Conservation (phyloP, 2,329 filamentous ascomycete genomes). For the Botrytis porri region DNA sequence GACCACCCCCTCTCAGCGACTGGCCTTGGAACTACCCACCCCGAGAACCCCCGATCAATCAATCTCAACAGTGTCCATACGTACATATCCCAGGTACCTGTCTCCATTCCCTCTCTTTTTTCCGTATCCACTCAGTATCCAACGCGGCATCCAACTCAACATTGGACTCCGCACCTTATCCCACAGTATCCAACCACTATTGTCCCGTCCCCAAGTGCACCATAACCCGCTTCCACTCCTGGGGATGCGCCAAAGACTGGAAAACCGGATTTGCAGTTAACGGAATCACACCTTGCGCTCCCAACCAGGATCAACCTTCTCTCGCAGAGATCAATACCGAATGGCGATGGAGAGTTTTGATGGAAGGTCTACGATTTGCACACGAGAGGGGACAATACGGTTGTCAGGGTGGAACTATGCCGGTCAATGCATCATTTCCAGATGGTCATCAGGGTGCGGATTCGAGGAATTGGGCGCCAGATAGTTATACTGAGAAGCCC, state of each 20-base stretch:
- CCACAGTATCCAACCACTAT: neutral
- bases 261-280: slow-evolving; percentile 1
- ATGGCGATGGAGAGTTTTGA: slow-evolving; percentile 8
- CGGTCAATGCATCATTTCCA: neutral
- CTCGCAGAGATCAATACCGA: neutral
- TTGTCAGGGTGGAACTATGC: neutral
- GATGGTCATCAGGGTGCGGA: neutral
- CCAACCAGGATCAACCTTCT: neutral
- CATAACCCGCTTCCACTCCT: neutral
- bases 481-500: neutral
- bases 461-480: neutral
- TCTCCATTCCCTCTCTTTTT: neutral
- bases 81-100: slow-evolving; percentile 4
- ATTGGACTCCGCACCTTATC: neutral
- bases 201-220: neutral
- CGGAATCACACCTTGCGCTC: neutral
- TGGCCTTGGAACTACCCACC: slow-evolving; percentile 5
- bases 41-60: neutral
- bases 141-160: too few species aligned
- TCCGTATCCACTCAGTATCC: neutral
- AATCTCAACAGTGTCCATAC: neutral
- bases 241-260: slow-evolving; percentile 12
- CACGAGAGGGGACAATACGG: slow-evolving; percentile 12
- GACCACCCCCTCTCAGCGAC: neutral
- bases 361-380: slow-evolving; percentile 1